Base-by-base conservation (phyloP, 2,329 filamentous ascomycete species). In the Talaromyces rugulosus region DNA sequence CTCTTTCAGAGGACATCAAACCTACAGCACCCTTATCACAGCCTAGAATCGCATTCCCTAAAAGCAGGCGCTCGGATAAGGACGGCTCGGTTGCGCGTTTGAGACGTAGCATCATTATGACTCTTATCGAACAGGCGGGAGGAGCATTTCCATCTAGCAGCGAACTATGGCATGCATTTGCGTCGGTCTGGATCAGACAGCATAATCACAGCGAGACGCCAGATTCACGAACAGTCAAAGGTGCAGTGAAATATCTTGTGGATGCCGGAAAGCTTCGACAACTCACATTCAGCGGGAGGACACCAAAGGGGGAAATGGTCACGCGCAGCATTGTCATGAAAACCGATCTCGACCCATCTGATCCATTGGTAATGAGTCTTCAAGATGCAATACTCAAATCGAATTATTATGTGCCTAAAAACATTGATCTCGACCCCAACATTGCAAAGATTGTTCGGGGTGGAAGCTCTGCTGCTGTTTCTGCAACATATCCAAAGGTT, bases 131-230 rank as follows among this genome's bases (percentile, higher is more conserved):
- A 52, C 77, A 79, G 56, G 82, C 81, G 60, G 78, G 78, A 53
- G 86, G 86, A 7, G 80, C 83, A 2, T 86, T 83, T 59, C 83
- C 85, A 2, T 78, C 82, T 42, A 80, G 83, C 28, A 76, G 75
- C 52, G 83, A 86, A 65, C 77, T 87, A n/a, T 80, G 78, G 71
- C 77, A 80, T 64, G 81, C 85, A 8, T 86, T 85, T 65, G 73
- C 77, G 14, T 79, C 80, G 2, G 73, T 79, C 16, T 88, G 85
- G 84, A 74, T 79, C 58, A 79, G 76, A 63, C 47, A 57, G 42
- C 67, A 72, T 8, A 79, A 78, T 14, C 70, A 77, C 62, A 70
- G 77, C 50, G 76, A 77, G 61, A 77, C 69, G 56, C 84, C 85
- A 0, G 82, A 86, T 64, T 74, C 78, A 40, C 77, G 80, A 42